phyloP scores from a whole-genome alignment of 2,329 filamentous ascomycete genomes.

The Ascochyta koolunga region DNA sequence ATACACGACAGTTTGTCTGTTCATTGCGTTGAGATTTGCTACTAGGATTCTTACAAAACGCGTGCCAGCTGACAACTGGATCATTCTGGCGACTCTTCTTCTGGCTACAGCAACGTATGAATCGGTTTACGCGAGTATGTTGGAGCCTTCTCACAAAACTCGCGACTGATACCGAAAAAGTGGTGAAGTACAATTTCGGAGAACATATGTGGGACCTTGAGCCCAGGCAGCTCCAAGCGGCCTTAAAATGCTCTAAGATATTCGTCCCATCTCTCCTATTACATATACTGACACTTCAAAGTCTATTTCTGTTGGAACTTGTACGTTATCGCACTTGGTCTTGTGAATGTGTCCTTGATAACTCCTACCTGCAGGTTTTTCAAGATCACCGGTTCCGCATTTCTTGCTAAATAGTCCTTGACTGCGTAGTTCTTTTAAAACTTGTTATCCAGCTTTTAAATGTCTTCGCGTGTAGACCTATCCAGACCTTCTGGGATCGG shows the following conservation, averaged over 20 bases:
- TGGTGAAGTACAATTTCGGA: slow-evolving; percentile 32
- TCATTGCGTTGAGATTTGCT: slow-evolving; percentile 19
- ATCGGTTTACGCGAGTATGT: slow-evolving; percentile 28
- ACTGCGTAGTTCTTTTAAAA: slow-evolving; percentile 19
- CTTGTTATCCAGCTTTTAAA: slow-evolving; percentile 26
- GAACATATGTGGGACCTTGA: slow-evolving; percentile 22
- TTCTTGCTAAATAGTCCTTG: slow-evolving; percentile 17
- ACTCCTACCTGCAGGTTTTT: slow-evolving; percentile 36
- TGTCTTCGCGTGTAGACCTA: slow-evolving; percentile 28
- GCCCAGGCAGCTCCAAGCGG: not conserved
- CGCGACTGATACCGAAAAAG: slow-evolving; percentile 14
- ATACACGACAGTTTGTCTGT: slow-evolving; percentile 22
- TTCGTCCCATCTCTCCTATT: not conserved
- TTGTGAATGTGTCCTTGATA: slow-evolving; percentile 30
- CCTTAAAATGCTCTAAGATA: slow-evolving; percentile 2
- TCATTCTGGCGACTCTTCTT: slow-evolving; percentile 23
- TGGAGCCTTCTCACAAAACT: not conserved
- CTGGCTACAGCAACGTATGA: slow-evolving; percentile 27
- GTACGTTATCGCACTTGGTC: slow-evolving; percentile 24
- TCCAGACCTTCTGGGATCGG: slow-evolving; percentile 30
- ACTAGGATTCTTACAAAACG: slow-evolving; percentile 23
- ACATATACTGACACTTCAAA: not conserved
- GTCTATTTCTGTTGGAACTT: slow-evolving; percentile 27
- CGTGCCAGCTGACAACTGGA: slow-evolving; percentile 27
- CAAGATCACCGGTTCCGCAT: slow-evolving; percentile 21